Percentiles rank a stretch among this genome's conserved stretches.
These are phyloP conservation scores for Boletellus emodensis DNA, from an alignment of 768 basidiomycete genomes.

Conservation along the genomic window DNA sequence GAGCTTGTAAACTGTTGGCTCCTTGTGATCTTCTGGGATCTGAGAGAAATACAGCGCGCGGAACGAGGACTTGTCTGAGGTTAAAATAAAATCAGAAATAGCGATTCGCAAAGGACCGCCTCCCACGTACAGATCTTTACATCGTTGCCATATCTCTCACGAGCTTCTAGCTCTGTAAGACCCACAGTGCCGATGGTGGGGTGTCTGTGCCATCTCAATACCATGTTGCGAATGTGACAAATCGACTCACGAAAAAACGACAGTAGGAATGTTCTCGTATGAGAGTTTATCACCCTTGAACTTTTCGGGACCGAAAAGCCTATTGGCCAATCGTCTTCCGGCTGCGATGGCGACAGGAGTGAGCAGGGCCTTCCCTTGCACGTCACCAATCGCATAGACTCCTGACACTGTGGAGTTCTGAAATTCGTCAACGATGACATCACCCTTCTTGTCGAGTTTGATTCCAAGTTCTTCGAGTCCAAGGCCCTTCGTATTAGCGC, in stretches of 20 bases:
- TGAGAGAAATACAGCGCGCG: constrained; percentile 89
- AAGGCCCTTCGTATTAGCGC: constrained; percentile 71
- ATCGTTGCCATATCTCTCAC: constrained; percentile 79
- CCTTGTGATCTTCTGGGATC: constrained; percentile 86
- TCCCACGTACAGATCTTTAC: constrained; percentile 82
- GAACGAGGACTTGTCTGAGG: constrained; percentile 73
- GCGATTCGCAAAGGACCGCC: neutral
- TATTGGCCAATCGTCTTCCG: constrained; percentile 81
- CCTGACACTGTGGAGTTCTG: constrained; percentile 74
- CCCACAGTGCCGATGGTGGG: constrained; percentile 96
- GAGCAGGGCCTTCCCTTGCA: constrained; percentile 85
- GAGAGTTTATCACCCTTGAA: constrained; percentile 84
- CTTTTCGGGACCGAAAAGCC: constrained; percentile 83
- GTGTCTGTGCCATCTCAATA: constrained; percentile 50
- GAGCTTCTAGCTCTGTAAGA: constrained; percentile 87
- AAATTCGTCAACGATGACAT: constrained; percentile 86
- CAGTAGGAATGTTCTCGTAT: constrained; percentile 89
- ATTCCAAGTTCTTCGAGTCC: constrained; percentile 78
- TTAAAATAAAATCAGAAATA: neutral
- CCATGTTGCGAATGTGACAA: constrained; percentile 1
- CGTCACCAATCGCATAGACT: constrained; percentile 86
- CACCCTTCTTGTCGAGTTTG: constrained; percentile 71
- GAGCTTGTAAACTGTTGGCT: constrained; percentile 93
- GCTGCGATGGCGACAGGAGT: constrained; percentile 99
- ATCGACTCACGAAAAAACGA: constrained; percentile 87